Conservation (phyloP, 768 basidiomycete species). For the Symmetrospora coprosmae region DNA sequence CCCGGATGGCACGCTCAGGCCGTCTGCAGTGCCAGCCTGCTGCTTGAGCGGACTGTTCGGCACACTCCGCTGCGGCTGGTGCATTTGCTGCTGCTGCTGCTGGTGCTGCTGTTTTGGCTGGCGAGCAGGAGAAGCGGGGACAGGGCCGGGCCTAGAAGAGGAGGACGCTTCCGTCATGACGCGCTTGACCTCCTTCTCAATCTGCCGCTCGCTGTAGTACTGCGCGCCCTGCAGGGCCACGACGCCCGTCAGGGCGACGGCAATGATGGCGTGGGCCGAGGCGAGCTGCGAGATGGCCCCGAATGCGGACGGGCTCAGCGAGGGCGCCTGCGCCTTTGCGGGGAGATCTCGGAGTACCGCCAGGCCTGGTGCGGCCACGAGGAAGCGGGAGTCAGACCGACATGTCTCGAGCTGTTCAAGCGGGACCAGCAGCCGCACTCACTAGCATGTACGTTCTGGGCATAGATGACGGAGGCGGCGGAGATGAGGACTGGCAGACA, state of each 20-base stretch:
- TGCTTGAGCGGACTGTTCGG: too few species aligned
- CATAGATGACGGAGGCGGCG: conserved; percentile 21
- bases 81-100: background rate
- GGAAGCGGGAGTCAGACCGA: background rate
- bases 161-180: conserved; percentile 3
- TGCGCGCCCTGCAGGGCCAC: conserved; percentile 18
- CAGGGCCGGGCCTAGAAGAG: background rate
- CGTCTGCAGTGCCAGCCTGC: too few species aligned
- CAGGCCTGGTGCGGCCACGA: background rate
- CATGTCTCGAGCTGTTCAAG: background rate
- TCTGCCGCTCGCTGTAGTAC: conserved; percentile 7
- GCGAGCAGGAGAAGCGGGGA: background rate
- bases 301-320: conserved; percentile 1
- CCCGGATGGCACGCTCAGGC: too few species aligned
- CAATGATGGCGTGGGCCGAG: conserved; percentile 18
- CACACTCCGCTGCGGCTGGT: background rate
- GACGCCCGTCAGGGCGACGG: conserved; percentile 6
- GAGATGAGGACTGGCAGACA: background rate
- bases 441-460: conserved; percentile 4
- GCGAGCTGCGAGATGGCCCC: conserved; percentile 11
- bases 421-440: background rate
- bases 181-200: conserved; percentile 4
- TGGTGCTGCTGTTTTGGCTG: background rate
- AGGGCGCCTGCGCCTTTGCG: background rate
- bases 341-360: background rate